phyloP scores from a whole-genome alignment of 2,329 filamentous ascomycete species.

The Cordyceps javanica region DNA sequence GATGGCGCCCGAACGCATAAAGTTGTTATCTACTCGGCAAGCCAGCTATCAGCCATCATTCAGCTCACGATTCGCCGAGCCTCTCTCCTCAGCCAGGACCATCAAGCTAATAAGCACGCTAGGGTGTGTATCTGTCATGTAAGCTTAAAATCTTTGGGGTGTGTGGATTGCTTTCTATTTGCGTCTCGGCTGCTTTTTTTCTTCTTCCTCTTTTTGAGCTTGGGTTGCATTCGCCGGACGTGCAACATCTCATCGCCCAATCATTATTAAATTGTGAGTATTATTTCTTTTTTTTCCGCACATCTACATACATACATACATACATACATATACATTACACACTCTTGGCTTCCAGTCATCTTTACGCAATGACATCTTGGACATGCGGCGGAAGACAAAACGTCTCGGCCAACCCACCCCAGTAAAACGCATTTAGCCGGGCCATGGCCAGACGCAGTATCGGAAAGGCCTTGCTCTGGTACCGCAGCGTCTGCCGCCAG shows the following conservation, averaged over 20 bases:
- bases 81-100: neutral
- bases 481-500: slow-evolving; percentile 13
- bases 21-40: slow-evolving; percentile 4
- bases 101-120: no score
- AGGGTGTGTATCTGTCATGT: no score
- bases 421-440: slow-evolving; percentile 13
- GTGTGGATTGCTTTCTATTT: no score
- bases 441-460: slow-evolving; percentile 14
- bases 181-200: no score
- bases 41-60: neutral
- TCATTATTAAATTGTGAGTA: no score
- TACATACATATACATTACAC: no score
- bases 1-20: neutral
- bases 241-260: no score
- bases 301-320: no score
- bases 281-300: no score
- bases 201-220: no score
- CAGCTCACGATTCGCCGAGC: slow-evolving; percentile 4
- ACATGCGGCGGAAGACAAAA: slow-evolving; percentile 14
- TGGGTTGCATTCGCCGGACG: no score
- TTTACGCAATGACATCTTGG: slow-evolving; percentile 4
- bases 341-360: neutral
- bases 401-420: slow-evolving; percentile 14
- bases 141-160: no score
- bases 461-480: slow-evolving; percentile 14